Conservation (phyloP, 176 grass and related monocot species). For the Typha latifolia region DNA sequence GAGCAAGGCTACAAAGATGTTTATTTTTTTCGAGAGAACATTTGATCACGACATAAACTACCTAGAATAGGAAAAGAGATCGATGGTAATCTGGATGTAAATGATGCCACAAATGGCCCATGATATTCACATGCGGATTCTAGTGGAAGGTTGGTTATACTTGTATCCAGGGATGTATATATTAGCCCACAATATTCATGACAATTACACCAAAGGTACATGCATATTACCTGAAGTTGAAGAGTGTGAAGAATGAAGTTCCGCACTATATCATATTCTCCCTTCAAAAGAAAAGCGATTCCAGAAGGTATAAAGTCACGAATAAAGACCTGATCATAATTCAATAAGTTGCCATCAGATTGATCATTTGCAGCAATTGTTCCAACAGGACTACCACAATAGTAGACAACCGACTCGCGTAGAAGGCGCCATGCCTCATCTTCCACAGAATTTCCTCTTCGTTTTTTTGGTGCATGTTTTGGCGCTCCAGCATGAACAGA, state of each 20-base stretch:
- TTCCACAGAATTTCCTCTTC: constrained; percentile 36
- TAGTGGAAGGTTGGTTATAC: too few species aligned
- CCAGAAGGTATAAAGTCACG: constrained; percentile 87
- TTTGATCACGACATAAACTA: too few species aligned
- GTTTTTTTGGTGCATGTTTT: constrained; percentile 25
- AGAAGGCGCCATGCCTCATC: constrained; percentile 76
- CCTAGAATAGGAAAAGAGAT: too few species aligned
- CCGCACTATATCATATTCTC: constrained; percentile 78
- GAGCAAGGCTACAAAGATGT: too few species aligned
- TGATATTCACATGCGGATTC: too few species aligned
- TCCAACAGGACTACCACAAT: constrained; percentile 72
- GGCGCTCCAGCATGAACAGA: neutral
- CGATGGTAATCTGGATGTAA: too few species aligned
- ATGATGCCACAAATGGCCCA: too few species aligned
- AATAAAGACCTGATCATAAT: constrained; percentile 91
- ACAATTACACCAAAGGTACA: too few species aligned
- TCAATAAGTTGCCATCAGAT: constrained; percentile 55
- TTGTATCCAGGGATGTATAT: too few species aligned
- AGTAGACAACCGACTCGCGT: constrained; percentile 65
- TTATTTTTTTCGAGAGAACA: too few species aligned
- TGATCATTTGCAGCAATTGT: constrained; percentile 90
- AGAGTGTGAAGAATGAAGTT: constrained; percentile 90
- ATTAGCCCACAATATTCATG: too few species aligned
- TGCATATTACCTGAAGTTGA: constrained; percentile 64
- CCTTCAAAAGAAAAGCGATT: constrained; percentile 79